Evolutionary conservation across 352 stramenopile species (phyloP).

Genomic region (Pythium sp.): DNA sequence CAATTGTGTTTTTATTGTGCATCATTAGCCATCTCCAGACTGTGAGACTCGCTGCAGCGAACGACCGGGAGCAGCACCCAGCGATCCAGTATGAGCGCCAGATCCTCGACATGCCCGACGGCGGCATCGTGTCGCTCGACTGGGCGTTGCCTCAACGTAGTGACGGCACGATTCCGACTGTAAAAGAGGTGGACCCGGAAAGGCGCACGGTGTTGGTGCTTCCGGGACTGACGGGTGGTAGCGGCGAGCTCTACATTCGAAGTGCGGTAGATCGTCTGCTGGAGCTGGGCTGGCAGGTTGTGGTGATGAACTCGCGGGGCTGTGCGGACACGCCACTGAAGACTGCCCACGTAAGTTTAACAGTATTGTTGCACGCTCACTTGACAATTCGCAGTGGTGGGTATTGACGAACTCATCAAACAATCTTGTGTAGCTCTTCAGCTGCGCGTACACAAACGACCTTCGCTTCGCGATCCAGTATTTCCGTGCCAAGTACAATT

Average conservation of each 20-base stretch:
- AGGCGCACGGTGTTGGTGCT: conserved; percentile 55
- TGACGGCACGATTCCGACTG: conserved; percentile 12
- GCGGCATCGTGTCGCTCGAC: conserved; percentile 67
- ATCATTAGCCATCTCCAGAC: conserved; percentile 52
- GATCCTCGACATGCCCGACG: conserved; percentile 55
- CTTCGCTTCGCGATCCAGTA: conserved; percentile 42
- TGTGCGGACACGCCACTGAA: conserved; percentile 37
- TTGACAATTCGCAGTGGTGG: background rate
- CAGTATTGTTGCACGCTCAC: too few species aligned
- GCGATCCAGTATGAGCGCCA: conserved; percentile 55
- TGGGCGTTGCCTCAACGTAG: conserved; percentile 39
- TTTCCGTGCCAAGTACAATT: conserved; percentile 43
- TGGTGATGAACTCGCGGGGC: conserved; percentile 46
- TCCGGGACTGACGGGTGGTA: conserved; percentile 64
- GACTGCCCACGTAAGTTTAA: conserved; percentile 16
- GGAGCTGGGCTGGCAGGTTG: conserved; percentile 33
- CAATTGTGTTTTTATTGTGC: background rate
- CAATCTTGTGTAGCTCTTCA: conserved; percentile 32
- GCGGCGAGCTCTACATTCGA: conserved; percentile 74
- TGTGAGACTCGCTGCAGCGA: conserved; percentile 35
- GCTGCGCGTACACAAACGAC: conserved; percentile 45
- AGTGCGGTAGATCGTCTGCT: conserved; percentile 32
- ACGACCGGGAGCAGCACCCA: conserved; percentile 27
- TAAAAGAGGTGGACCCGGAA: conserved; percentile 29
- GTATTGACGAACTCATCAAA: background rate